Evolutionary conservation across 305 asterid genomes (phyloP).

Genomic region (Caryopteris hybrid): DNA sequence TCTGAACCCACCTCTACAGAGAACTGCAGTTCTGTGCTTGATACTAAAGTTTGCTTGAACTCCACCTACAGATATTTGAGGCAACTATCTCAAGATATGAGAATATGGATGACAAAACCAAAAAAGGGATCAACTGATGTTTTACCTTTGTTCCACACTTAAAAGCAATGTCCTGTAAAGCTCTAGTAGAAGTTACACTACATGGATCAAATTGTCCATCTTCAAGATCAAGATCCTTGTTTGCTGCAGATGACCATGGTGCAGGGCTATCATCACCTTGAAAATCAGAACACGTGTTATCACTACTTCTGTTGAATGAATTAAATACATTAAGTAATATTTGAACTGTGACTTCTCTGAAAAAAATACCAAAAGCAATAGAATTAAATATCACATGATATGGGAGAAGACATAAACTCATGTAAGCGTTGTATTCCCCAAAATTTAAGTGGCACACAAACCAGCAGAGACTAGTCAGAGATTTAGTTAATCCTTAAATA

Average conservation of each 20-base stretch:
- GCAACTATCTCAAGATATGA: conserved; percentile 21
- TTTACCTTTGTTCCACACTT: conserved; percentile 84
- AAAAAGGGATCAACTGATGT: conserved; percentile 4
- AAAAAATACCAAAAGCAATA: neutral
- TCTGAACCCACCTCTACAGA: conserved; percentile 59
- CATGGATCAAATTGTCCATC: conserved; percentile 69
- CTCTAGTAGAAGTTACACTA: conserved; percentile 51
- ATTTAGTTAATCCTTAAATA: neutral
- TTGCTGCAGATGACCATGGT: conserved; percentile 44
- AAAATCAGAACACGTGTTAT: conserved; percentile 15
- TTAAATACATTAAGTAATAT: neutral
- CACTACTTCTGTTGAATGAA: conserved; percentile 1
- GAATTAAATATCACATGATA: neutral
- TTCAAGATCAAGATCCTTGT: conserved; percentile 67
- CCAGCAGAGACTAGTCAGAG: neutral
- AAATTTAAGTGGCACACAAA: neutral
- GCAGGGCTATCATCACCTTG: conserved; percentile 57
- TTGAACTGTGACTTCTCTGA: neutral
- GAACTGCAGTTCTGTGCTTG: conserved; percentile 63
- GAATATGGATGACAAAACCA: neutral
- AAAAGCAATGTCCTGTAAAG: conserved; percentile 77
- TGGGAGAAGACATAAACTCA: neutral
- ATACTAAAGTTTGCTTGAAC: conserved; percentile 50
- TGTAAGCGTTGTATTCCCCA: neutral
- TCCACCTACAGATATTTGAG: conserved; percentile 67